Evolutionary conservation across 2,329 filamentous ascomycete species (phyloP), one percentile per base, ranked within the genome.

Genomic region (Aureobasidium sp.): DNA sequence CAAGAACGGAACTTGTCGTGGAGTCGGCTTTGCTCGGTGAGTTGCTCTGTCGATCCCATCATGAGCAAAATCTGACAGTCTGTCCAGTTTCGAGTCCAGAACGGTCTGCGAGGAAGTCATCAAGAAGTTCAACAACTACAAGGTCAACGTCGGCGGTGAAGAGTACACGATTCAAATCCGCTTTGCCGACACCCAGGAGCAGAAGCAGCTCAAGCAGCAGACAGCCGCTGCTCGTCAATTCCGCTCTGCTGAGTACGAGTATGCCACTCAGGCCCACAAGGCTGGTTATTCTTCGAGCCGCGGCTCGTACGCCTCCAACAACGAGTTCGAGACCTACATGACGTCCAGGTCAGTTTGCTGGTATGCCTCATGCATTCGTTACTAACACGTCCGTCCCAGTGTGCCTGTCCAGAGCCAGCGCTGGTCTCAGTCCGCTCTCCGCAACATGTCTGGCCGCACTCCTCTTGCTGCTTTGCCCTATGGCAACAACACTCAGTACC

Each of bases 21-120:
- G 95, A 68, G 94, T 99, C 72, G 94, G 94, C 41, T 99, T 99
- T 78, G 93, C 93, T 76, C 88, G 94, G 93, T 96, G 80, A 71
- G 83, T 73, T 12, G 12, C 25, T 47, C 11, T 34, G 20, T 20
- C 7, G 5, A 1, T 22, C 42, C 25, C 15, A 15, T 9, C n/a
- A 5, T 51, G 27, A 29, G 62, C 58, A 29, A 70, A 67, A 60
- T 67, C 53, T 57, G 29, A 34, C 60, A 14, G 5, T 56, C 5
- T 61, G 6, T 45, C 31, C 58, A 97, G 93, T 36, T 99, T 99
- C 69, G 91, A 97, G 75, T 83, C 78, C 64, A 93, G 92, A 52
- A 90, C 95, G 0, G 82, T 95, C 68, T 97, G 94, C 68, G 92
- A 97, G 68, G 86, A 91, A 67, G 87, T 99, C 68, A 91, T 99